Base-by-base conservation (phyloP, 2,329 filamentous ascomycete genomes). In the Davidsoniella neocaledoniae region DNA sequence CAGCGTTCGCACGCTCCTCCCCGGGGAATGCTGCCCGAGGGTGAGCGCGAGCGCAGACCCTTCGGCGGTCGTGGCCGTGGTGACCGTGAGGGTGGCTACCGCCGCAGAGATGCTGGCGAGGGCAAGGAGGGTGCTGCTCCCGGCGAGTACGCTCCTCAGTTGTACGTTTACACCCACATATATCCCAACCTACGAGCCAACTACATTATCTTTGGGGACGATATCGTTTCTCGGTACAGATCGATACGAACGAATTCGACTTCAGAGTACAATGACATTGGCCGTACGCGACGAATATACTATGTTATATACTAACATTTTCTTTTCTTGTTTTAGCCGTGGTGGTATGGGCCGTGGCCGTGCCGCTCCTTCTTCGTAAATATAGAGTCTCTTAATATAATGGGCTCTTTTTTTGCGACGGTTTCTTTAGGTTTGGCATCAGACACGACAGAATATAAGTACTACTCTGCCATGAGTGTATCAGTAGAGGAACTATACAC, bases 1-100 rank as follows among this genome's bases (percentile, higher is more conserved):
- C 87, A 95, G 79, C 86, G 91, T 72, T 91, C 86, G 64, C 87
- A 95, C 73, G 88, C 87, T 74, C 90, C 90, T 71, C 90, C 91
- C 66, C 88, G 91, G 66, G 91, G 91, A 67, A 96, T 98, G 91
- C 81, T 96, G 75, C 87, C 87, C 63, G 88, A 94, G 68, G 72
- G 76, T 57, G 77, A 81, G 67, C 76, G 75, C 72, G 86, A 91
- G 75, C 78, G 82, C 66, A 81, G 86, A 71, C 81, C 83, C 60
- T 86, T 85, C 65, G 82, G 84, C 69, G 82, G 84, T 70, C 83
- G 86, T 73, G 81, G 83, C 64, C 75, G 79, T 71, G 52, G 83
- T 61, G 83, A 85, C 69, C 82, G 84, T 63, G 81, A 87, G 71
- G 88, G 88, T 67, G 85, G 83, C 66, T 94, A 95, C 80, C 77